Conservation (phyloP, 2,329 filamentous ascomycete species). For the Pseudocercospora fijiensis region DNA sequence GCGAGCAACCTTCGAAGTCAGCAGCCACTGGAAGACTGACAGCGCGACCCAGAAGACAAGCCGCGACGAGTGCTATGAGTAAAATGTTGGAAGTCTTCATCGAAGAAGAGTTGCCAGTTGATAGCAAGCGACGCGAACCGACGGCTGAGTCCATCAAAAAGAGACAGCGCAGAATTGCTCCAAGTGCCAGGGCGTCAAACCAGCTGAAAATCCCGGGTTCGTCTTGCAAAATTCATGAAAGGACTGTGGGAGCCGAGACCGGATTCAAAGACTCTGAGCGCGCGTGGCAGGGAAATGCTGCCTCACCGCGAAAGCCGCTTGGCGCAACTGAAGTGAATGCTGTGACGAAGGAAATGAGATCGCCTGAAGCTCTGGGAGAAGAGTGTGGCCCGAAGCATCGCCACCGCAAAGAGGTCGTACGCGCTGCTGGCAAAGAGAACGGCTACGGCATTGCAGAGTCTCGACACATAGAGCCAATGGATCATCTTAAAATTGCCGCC, state of each 20-base stretch:
- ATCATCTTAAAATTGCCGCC: neutral
- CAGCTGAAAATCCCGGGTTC: neutral
- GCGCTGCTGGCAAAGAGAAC: neutral
- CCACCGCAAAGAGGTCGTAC: neutral
- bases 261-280: neutral
- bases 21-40: neutral
- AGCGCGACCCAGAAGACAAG: conserved; percentile 28
- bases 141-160: neutral
- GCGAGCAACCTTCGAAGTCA: neutral
- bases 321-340: neutral
- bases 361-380: neutral
- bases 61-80: conserved; percentile 26
- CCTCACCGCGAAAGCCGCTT: neutral
- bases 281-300: neutral
- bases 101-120: conserved; percentile 28
- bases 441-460: neutral
- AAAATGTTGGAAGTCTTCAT: conserved; percentile 28
- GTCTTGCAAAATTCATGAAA: neutral
- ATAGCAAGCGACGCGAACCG: conserved; percentile 24
- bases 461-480: neutral
- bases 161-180: neutral
- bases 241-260: neutral
- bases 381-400: neutral
- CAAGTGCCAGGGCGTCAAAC: neutral
- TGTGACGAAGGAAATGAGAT: neutral